Evolutionary conservation across 2,329 filamentous ascomycete species (phyloP), one percentile per base, ranked within the genome.

Genomic region (Lachnellula suecica): DNA sequence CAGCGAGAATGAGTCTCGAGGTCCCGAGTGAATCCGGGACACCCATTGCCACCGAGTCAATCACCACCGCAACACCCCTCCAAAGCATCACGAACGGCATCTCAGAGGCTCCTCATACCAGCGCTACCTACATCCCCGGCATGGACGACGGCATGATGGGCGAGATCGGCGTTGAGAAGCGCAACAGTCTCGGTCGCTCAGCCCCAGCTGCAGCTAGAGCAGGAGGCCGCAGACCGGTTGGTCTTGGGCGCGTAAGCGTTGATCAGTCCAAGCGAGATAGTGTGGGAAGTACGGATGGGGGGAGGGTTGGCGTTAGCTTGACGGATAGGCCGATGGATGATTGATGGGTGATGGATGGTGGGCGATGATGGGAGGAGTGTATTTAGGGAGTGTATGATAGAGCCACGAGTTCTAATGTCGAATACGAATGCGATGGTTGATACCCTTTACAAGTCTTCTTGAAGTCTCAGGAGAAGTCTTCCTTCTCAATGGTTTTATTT

Each of bases 311-410:
- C 6, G 86, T 91, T 38, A 85, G 84, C 60, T 74, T 91, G 64
- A 83, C 83, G 64, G 88, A 91, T 68, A 85, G 82, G 70, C 84
- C 87, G n/a, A 89, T 91, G 85, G 85, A 90, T 71, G 85, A 89
- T 70, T 89, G 71, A 67, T 23, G 38, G 43, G 24, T 29, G 17
- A 29, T 34, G 38, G 22, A 24, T 15, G 8, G 35, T 19, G 17
- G 15, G 20, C 25, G 34, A 19, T 42, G 19, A 27, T 11, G 29
- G 17, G 25, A 24, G 40, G 29, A 25, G 44, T 54, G 53, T 58
- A 53, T 53, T 52, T 57, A 53, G n/a, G n/a, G n/a, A n/a, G n/a
- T 59, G 57, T 58, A 61, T 45, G 51, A 59, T 61, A 59, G 57
- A 55, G 38, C 51, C 45, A 44, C 20, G 42, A 47, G 44, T 53